Percentiles rank a stretch among this genome's conserved stretches.
Evolutionary conservation across 2,329 filamentous ascomycete species (phyloP).

Genomic region (Thelonectria rubi): DNA sequence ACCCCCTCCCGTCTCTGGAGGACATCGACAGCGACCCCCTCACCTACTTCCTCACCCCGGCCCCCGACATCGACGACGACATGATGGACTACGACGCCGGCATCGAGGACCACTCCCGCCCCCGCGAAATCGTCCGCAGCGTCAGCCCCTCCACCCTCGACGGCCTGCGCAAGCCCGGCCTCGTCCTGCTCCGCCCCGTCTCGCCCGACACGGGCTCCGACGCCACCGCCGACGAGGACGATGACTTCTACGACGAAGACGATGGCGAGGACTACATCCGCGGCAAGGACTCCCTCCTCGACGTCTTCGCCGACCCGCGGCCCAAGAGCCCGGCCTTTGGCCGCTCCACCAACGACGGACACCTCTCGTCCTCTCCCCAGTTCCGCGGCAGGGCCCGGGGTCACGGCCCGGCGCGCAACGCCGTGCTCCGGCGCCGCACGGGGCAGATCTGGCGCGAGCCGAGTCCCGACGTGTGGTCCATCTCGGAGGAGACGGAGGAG

Average conservation of each 20-base stretch:
- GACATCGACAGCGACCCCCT: constrained; percentile 64
- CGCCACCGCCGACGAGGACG: constrained; percentile 57
- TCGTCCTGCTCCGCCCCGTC: constrained; percentile 30
- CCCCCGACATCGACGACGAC: constrained; percentile 53
- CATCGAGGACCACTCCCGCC: constrained; percentile 61
- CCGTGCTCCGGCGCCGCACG: constrained; percentile 50
- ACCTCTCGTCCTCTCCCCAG: constrained; percentile 41
- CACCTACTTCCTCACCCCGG: constrained; percentile 64
- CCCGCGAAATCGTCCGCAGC: constrained; percentile 59
- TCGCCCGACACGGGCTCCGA: constrained; percentile 45
- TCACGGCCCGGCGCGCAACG: constrained; percentile 43
- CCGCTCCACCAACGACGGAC: constrained; percentile 42
- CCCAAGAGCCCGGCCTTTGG: constrained; percentile 47
- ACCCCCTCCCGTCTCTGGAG: constrained; percentile 55
- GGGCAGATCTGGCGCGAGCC: constrained; percentile 63
- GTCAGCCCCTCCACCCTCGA: constrained; percentile 66
- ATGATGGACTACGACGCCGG: constrained; percentile 66
- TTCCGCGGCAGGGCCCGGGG: constrained; percentile 44
- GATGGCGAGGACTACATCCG: constrained; percentile 62
- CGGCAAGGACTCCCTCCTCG: constrained; percentile 51
- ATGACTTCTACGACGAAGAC: constrained; percentile 51
- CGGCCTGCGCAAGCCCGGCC: constrained; percentile 56
- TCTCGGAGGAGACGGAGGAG: constrained; percentile 67
- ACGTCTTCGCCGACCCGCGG: constrained; percentile 52
- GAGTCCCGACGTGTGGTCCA: constrained; percentile 68